Evolutionary conservation across 192 early-diverging fungal genomes (phyloP).

Genomic region (Jimgerdemannia lactiflua): DNA sequence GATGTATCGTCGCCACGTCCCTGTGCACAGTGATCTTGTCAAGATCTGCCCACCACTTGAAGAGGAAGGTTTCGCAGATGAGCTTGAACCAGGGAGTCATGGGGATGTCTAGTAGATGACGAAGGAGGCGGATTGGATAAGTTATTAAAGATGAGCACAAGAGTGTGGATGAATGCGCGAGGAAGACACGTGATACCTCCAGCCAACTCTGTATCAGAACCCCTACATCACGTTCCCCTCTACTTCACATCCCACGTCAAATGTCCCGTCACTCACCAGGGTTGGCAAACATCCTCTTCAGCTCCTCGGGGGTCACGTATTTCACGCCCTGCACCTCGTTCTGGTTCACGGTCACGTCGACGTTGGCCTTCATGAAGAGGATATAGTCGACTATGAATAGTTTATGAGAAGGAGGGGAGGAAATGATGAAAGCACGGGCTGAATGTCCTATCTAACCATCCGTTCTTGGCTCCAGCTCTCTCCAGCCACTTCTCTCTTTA

Average conservation of each 20-base stretch:
- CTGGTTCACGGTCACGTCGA: slow-evolving; percentile 71
- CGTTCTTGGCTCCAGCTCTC: not conserved
- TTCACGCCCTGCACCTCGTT: slow-evolving; percentile 87
- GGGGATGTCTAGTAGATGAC: slow-evolving; percentile 43
- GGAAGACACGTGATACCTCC: no score
- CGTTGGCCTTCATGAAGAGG: slow-evolving; percentile 77
- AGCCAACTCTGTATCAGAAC: slow-evolving; percentile 17
- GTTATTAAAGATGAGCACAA: no score
- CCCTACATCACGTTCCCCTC: slow-evolving; percentile 3
- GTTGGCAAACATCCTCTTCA: slow-evolving; percentile 67
- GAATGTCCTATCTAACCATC: slow-evolving; percentile 2
- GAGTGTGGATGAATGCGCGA: no score
- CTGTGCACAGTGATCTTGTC: slow-evolving; percentile 59
- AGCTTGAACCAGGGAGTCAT: slow-evolving; percentile 97
- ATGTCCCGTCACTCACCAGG: slow-evolving; percentile 40
- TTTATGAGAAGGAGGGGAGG: not conserved
- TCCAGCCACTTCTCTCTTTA: slow-evolving; percentile 19
- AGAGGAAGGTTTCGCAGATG: slow-evolving; percentile 90
- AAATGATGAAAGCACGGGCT: not conserved
- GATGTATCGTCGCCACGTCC: slow-evolving; percentile 70
- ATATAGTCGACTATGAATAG: slow-evolving; percentile 82
- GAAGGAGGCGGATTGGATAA: not conserved
- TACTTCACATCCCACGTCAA: slow-evolving; percentile 5
- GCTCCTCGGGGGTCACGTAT: slow-evolving; percentile 84
- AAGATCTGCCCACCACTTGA: slow-evolving; percentile 94